phyloP scores from a whole-genome alignment of 2,329 filamentous ascomycete genomes.

The Corniculantispora saksenae region DNA sequence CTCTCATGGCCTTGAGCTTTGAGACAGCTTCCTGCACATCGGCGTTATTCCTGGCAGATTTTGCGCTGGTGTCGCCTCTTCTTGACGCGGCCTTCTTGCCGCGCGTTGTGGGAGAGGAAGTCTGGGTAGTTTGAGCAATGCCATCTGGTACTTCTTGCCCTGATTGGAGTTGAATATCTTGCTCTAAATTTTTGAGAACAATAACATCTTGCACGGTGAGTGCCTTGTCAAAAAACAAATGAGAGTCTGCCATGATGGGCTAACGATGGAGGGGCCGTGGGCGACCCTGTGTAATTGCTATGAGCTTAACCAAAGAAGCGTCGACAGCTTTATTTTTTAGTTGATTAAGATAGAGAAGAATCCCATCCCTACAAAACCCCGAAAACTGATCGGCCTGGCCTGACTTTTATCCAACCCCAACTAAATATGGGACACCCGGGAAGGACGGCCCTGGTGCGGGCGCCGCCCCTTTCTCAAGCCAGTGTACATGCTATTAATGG shows the following conservation, averaged over 20 bases:
- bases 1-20: constrained; percentile 42
- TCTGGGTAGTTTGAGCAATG: constrained; percentile 16
- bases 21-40: constrained; percentile 34
- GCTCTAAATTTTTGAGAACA: neutral
- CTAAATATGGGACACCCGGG: neutral
- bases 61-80: constrained; percentile 14
- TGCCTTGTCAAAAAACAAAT: neutral
- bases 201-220: neutral
- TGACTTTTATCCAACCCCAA: neutral
- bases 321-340: neutral
- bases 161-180: neutral
- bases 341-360: neutral
- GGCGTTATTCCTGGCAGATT: neutral
- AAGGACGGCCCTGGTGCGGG: neutral
- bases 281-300: neutral
- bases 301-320: neutral
- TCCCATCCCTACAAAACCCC: neutral
- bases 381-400: neutral
- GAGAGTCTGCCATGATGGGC: neutral
- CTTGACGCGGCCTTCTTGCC: neutral
- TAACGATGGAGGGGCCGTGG: neutral
- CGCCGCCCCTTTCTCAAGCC: neutral
- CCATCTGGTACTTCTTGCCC: neutral
- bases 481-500: neutral
- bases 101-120: neutral